Conservation (phyloP, 805 yeast genomes). For the Candida nanaspora region DNA sequence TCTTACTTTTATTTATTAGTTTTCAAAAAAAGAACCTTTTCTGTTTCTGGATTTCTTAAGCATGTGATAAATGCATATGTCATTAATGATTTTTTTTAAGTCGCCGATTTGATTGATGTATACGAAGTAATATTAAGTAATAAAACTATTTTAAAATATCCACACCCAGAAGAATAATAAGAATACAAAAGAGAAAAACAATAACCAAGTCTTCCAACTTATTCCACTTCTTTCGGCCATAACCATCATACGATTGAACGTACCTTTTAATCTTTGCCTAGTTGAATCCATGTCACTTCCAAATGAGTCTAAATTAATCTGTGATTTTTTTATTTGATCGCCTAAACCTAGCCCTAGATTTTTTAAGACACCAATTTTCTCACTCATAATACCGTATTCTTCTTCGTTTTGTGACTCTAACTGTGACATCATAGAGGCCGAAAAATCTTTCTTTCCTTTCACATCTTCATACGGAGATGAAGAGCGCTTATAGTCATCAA, state of each 20-base stretch:
- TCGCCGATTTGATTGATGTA: too few species aligned
- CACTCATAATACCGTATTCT: conserved; percentile 45
- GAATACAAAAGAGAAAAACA: conserved; percentile 34
- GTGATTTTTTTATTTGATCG: conserved; percentile 43
- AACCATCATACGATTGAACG: conserved; percentile 48
- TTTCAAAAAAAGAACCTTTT: too few species aligned
- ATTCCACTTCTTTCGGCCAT: conserved; percentile 62
- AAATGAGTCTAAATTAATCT: conserved; percentile 16
- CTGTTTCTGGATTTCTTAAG: too few species aligned
- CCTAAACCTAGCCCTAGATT: conserved; percentile 53
- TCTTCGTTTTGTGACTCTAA: conserved; percentile 64
- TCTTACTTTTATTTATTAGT: too few species aligned
- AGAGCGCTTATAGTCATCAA: conserved; percentile 13
- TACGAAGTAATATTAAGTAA: too few species aligned
- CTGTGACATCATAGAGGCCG: conserved; percentile 48
- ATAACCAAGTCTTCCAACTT: conserved; percentile 57
- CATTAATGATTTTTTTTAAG: too few species aligned
- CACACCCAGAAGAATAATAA: conserved; percentile 39
- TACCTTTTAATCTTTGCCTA: conserved; percentile 39
- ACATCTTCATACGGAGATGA: conserved; percentile 36
- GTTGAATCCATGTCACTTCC: conserved; percentile 25
- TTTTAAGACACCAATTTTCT: conserved; percentile 48
- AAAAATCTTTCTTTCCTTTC: conserved; percentile 28
- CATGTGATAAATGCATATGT: too few species aligned
- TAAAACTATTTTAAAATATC: conserved; percentile 24